Percentiles rank a stretch among this genome's conserved stretches.
Conservation (phyloP, 495 filamentous ascomycete species). For the Ascodesmis nigricans region DNA sequence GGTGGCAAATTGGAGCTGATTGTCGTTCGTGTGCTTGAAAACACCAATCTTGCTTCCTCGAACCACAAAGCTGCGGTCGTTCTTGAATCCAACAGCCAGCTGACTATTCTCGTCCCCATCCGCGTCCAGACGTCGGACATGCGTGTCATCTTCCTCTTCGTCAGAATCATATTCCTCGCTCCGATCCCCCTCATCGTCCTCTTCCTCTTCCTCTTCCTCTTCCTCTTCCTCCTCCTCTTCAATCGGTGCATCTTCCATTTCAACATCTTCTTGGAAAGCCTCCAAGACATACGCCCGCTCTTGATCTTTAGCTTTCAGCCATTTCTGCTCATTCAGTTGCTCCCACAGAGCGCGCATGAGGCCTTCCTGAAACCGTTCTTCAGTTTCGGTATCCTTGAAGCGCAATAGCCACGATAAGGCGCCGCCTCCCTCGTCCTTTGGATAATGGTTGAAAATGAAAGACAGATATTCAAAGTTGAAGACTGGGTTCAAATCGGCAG, state of each 20-base stretch:
- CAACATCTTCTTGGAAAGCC: slow-evolving; percentile 85
- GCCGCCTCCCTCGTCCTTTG: slow-evolving; percentile 49
- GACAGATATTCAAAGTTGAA: slow-evolving; percentile 97
- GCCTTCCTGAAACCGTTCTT: slow-evolving; percentile 80
- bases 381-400: slow-evolving; percentile 59
- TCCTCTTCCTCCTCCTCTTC: slow-evolving; percentile 40
- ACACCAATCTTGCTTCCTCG: slow-evolving; percentile 94
- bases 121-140: slow-evolving; percentile 38
- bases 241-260: slow-evolving; percentile 53
- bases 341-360: slow-evolving; percentile 94
- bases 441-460: slow-evolving; percentile 96
- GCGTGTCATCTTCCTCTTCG: slow-evolving; percentile 62
- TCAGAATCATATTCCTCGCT: slow-evolving; percentile 79
- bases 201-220: slow-evolving; percentile 38
- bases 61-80: slow-evolving; percentile 90
- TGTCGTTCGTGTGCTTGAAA: slow-evolving; percentile 87
- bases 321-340: slow-evolving; percentile 84
- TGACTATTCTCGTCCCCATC: slow-evolving; percentile 85
- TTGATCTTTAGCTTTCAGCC: slow-evolving; percentile 73
- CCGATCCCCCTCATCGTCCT: slow-evolving; percentile 38
- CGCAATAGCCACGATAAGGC: slow-evolving; percentile 91
- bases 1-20: slow-evolving; percentile 88
- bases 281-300: slow-evolving; percentile 88
- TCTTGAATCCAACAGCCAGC: slow-evolving; percentile 94
- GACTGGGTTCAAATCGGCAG: slow-evolving; percentile 85